Percentiles rank a stretch among this genome's conserved stretches.
Conservation (phyloP, 495 filamentous ascomycete species). For the Lophiostoma macrostomum region DNA sequence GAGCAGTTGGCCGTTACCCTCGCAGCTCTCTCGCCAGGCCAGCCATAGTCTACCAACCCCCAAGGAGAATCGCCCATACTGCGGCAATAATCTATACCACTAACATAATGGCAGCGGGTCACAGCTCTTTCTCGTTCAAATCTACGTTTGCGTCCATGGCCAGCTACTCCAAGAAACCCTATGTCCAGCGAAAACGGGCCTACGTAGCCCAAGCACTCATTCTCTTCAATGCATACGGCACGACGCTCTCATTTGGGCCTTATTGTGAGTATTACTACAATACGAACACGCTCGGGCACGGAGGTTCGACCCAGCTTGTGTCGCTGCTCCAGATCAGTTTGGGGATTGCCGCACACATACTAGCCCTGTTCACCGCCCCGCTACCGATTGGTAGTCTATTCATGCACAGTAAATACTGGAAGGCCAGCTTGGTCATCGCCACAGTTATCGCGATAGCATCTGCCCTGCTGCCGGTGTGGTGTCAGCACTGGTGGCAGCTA, state of each 20-base stretch:
- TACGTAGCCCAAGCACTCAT: slow-evolving; percentile 19
- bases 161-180: neutral
- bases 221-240: slow-evolving; percentile 28
- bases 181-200: neutral
- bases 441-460: neutral
- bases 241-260: slow-evolving; percentile 22
- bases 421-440: neutral
- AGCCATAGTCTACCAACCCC: too few species aligned
- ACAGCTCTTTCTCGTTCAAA: neutral
- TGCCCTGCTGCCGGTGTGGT: neutral
- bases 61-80: too few species aligned
- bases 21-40: too few species aligned
- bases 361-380: neutral
- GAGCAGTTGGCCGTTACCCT: too few species aligned
- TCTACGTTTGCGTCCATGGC: neutral
- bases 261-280: slow-evolving; percentile 21
- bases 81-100: too few species aligned
- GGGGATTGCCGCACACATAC: slow-evolving; percentile 3
- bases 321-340: neutral
- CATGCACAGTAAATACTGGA: neutral
- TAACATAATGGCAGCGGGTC: too few species aligned
- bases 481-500: slow-evolving; percentile 9
- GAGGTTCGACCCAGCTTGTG: neutral
- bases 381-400: neutral
- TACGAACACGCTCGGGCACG: too few species aligned